These are phyloP conservation scores for Kodamaea fungicola DNA, from an alignment of 1,139 yeast genomes.

Conservation along the genomic window DNA sequence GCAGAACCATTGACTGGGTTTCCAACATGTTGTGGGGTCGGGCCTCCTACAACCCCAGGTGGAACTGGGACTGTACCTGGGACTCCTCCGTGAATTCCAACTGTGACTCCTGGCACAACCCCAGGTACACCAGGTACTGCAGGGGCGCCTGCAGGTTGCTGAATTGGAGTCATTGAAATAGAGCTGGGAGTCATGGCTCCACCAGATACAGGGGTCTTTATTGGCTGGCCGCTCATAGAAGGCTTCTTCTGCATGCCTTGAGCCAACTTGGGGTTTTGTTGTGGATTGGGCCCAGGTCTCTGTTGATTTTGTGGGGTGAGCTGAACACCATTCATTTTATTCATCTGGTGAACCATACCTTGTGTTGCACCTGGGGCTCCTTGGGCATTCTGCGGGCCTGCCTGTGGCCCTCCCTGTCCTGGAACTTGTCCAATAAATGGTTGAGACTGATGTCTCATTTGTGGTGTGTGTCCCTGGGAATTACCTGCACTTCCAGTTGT, in stretches of 20 bases:
- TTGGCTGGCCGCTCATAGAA: too few relatives aligned
- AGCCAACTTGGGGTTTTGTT: neutral
- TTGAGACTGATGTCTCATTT: slow-evolving; percentile 23
- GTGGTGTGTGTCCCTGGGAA: slow-evolving; percentile 29
- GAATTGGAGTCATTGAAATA: neutral
- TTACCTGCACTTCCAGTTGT: slow-evolving; percentile 17
- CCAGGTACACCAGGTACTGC: slow-evolving; percentile 1
- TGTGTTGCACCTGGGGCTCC: too few relatives aligned
- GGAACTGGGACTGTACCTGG: slow-evolving; percentile 1
- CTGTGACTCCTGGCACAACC: neutral
- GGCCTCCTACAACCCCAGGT: slow-evolving; percentile 1
- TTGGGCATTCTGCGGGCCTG: slow-evolving; percentile 7
- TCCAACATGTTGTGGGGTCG: neutral
- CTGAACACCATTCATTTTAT: slow-evolving; percentile 9
- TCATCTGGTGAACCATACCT: neutral
- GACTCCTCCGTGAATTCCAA: neutral
- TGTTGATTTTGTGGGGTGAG: slow-evolving; percentile 21
- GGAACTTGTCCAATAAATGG: slow-evolving; percentile 13
- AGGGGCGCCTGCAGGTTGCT: neutral
- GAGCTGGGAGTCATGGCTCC: neutral
- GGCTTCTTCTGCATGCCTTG: too few relatives aligned
- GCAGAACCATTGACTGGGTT: neutral
- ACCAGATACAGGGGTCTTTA: neutral
- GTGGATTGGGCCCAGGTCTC: slow-evolving; percentile 8
- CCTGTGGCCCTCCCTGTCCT: slow-evolving; percentile 10